phyloP scores from a whole-genome alignment of 1,284 basidiomycete species.

The Lignosus rhinocerotis region DNA sequence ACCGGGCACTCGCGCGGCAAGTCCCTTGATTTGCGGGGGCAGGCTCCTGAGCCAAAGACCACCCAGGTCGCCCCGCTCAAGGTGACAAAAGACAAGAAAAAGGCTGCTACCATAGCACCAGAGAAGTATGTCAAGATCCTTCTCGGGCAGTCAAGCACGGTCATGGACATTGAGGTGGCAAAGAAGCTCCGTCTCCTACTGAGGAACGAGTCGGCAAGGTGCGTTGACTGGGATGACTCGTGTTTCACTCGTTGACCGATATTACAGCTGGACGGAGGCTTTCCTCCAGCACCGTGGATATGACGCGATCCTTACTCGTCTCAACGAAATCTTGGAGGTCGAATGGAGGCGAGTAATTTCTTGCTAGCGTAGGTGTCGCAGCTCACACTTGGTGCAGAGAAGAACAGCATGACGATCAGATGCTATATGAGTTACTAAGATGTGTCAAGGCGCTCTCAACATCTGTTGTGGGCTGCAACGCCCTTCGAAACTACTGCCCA shows the following conservation, averaged over 20 bases:
- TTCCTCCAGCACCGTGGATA: slow-evolving; percentile 89
- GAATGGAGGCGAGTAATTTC: slow-evolving; percentile 83
- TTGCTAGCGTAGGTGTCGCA: background rate
- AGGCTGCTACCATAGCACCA: slow-evolving; percentile 41
- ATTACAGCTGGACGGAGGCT: slow-evolving; percentile 82
- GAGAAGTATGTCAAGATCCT: slow-evolving; percentile 66
- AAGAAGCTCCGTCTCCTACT: slow-evolving; percentile 81
- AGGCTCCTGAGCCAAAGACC: slow-evolving; percentile 34
- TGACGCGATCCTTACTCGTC: slow-evolving; percentile 73
- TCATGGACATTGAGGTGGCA: slow-evolving; percentile 71
- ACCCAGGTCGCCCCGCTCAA: slow-evolving; percentile 22
- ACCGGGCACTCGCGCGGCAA: slow-evolving; percentile 24
- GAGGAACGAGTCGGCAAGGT: slow-evolving; percentile 86
- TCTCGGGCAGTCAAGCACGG: slow-evolving; percentile 61
- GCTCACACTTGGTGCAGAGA: slow-evolving; percentile 57
- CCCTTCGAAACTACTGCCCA: slow-evolving; percentile 82
- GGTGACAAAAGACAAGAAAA: slow-evolving; percentile 47
- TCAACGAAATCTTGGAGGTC: slow-evolving; percentile 92
- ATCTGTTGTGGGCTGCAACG: slow-evolving; percentile 81
- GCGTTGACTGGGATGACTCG: slow-evolving; percentile 18
- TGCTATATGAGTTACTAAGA: slow-evolving; percentile 89
- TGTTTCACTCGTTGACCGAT: background rate
- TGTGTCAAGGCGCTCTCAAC: slow-evolving; percentile 94
- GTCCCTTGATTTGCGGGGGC: slow-evolving; percentile 25
- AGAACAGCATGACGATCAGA: slow-evolving; percentile 96